phyloP scores from a whole-genome alignment of 306 rosid genomes.

The Lathyrus oleraceus region DNA sequence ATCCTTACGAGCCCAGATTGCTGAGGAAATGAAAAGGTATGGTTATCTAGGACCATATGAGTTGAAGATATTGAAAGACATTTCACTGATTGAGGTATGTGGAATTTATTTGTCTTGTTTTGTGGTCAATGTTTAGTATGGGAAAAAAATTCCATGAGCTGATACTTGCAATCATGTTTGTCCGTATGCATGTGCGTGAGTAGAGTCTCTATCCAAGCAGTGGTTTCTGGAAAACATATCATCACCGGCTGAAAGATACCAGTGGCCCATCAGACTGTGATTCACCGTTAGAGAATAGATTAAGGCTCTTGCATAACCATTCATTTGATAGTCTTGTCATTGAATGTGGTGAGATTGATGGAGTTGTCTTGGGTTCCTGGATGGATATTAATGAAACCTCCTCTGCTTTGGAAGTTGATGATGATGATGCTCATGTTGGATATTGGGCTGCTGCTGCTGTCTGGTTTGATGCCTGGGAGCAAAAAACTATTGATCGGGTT shows the following conservation, averaged over 20 bases:
- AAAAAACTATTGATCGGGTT: constrained; percentile 86
- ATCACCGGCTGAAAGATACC: constrained; percentile 55
- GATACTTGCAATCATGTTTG: constrained; percentile 40
- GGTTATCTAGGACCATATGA: constrained; percentile 87
- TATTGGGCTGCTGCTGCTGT: constrained; percentile 93
- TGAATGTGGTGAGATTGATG: constrained; percentile 90
- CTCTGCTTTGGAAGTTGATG: constrained; percentile 51
- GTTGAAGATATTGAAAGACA: constrained; percentile 78
- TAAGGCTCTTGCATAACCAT: constrained; percentile 55
- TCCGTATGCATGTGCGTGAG: constrained; percentile 43
- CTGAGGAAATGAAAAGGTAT: constrained; percentile 77
- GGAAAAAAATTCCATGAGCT: constrained; percentile 35
- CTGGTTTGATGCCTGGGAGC: constrained; percentile 92
- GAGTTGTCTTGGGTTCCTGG: constrained; percentile 85
- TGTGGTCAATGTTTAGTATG: constrained; percentile 39
- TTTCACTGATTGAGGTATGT: constrained; percentile 78
- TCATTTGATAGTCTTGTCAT: constrained; percentile 54
- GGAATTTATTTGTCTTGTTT: constrained; percentile 37
- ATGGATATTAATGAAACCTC: constrained; percentile 54
- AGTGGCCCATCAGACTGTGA: constrained; percentile 53
- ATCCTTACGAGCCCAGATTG: constrained; percentile 73
- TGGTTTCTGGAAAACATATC: constrained; percentile 87
- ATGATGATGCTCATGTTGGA: constrained; percentile 61
- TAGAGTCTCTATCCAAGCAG: constrained; percentile 94
- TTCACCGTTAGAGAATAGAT: constrained; percentile 49